Conservation (phyloP, 371 early-diverging fungal genomes). For the Umbelopsis sp. region DNA sequence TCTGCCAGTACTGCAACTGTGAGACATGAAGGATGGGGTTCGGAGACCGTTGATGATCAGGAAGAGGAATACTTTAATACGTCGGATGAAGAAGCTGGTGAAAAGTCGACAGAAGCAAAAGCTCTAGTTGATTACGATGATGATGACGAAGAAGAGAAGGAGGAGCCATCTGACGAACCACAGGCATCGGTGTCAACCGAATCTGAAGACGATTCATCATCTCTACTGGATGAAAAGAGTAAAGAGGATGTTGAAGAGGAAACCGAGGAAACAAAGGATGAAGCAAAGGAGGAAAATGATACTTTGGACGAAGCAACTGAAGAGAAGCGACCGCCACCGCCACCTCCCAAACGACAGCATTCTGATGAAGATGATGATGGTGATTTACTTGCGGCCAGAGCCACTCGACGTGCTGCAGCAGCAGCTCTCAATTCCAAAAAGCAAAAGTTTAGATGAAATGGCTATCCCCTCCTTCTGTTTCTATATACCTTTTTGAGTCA, state of each 20-base stretch:
- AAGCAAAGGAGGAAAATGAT: not conserved
- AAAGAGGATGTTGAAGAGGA: slow-evolving; percentile 10
- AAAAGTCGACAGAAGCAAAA: slow-evolving; percentile 5
- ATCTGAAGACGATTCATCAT: not conserved
- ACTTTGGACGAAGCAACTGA: not conserved
- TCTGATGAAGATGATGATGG: slow-evolving; percentile 39
- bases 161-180: not conserved
- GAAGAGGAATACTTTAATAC: slow-evolving; percentile 89
- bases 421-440: slow-evolving; percentile 15
- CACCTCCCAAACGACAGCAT: slow-evolving; percentile 16
- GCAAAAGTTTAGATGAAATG: slow-evolving; percentile 16
- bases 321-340: slow-evolving; percentile 17
- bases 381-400: slow-evolving; percentile 32
- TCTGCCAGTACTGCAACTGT: slow-evolving; percentile 1
- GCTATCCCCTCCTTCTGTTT: not conserved
- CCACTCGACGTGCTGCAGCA: slow-evolving; percentile 13
- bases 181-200: slow-evolving; percentile 6
- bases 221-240: not conserved
- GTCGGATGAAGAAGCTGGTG: slow-evolving; percentile 61
- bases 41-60: slow-evolving; percentile 65
- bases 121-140: slow-evolving; percentile 54
- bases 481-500: slow-evolving; percentile 14
- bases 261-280: slow-evolving; percentile 1
- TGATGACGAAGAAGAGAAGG: slow-evolving; percentile 44
- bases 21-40: slow-evolving; percentile 59